These are phyloP conservation scores for Malus sylvestris DNA, from an alignment of 306 rosid species.

Conservation along the genomic window DNA sequence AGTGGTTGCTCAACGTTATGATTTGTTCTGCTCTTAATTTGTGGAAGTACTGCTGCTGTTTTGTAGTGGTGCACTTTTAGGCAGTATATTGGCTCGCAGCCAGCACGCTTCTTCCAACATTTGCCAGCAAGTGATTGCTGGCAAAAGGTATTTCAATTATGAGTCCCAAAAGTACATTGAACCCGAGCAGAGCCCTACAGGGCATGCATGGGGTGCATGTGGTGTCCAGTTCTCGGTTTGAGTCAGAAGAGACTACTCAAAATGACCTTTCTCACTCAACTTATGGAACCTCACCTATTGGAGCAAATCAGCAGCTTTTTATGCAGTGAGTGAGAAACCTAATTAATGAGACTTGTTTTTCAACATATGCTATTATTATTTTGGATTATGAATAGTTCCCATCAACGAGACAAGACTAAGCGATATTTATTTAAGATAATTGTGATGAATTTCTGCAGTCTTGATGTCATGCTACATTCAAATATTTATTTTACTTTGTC, in stretches of 20 bases:
- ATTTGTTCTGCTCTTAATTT: constrained; percentile 1
- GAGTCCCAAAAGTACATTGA: constrained; percentile 37
- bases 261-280: constrained; percentile 33
- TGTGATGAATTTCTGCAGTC: not conserved
- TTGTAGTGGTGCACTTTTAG: constrained; percentile 23
- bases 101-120: constrained; percentile 22
- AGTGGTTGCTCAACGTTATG: not conserved
- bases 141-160: constrained; percentile 38
- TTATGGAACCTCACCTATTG: constrained; percentile 33
- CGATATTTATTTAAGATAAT: not conserved
- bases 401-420: not conserved
- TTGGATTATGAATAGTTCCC: not conserved
- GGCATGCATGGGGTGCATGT: constrained; percentile 74
- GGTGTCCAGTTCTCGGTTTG: constrained; percentile 50
- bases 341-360: not conserved
- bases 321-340: constrained; percentile 71
- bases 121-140: constrained; percentile 77
- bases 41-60: not conserved
- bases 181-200: constrained; percentile 49
- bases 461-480: not conserved
- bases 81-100: constrained; percentile 16
- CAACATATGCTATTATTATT: not conserved
- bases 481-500: constrained; percentile 7
- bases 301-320: constrained; percentile 43
- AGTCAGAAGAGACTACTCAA: constrained; percentile 40